Evolutionary conservation across 2,329 filamentous ascomycete genomes (phyloP).

Genomic region (Monosporascus sp.): DNA sequence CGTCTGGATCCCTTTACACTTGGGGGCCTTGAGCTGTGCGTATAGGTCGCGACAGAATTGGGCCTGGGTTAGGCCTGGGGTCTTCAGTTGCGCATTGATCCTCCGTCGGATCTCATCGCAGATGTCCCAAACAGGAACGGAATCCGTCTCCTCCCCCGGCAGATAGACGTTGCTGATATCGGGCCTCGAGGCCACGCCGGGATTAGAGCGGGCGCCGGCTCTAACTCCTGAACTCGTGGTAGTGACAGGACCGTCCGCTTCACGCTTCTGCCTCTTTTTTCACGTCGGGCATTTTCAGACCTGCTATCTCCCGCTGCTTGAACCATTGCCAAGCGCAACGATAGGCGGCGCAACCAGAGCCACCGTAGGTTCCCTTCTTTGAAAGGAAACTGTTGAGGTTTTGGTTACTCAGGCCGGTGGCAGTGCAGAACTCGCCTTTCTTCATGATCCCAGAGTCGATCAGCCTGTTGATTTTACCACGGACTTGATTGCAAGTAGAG

Average conservation of each 20-base stretch:
- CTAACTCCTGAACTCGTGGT: background rate
- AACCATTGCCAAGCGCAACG: constrained; percentile 11
- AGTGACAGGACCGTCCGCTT: background rate
- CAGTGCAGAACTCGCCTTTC: constrained; percentile 11
- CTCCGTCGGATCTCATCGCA: constrained; percentile 53
- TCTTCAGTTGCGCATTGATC: constrained; percentile 43
- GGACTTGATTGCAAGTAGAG: constrained; percentile 7
- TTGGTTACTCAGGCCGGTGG: constrained; percentile 4
- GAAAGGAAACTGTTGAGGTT: constrained; percentile 9
- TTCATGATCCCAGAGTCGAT: constrained; percentile 15
- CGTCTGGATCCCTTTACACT: constrained; percentile 22
- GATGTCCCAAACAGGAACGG: constrained; percentile 45
- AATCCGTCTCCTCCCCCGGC: constrained; percentile 33
- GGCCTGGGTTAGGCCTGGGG: constrained; percentile 40
- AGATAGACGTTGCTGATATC: constrained; percentile 37
- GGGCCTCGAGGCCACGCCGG: constrained; percentile 9
- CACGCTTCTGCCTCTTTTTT: constrained; percentile 9
- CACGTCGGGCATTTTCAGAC: constrained; percentile 14
- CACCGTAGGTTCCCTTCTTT: constrained; percentile 3
- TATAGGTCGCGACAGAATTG: constrained; percentile 39
- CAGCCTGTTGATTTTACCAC: constrained; percentile 11
- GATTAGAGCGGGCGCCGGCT: constrained; percentile 1
- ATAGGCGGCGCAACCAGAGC: constrained; percentile 4
- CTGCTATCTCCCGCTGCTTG: constrained; percentile 10
- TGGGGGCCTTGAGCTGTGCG: constrained; percentile 27